These are phyloP conservation scores for Pyrenophora tritici-repentis DNA, from an alignment of 2,329 filamentous ascomycete genomes.

Conservation along the genomic window DNA sequence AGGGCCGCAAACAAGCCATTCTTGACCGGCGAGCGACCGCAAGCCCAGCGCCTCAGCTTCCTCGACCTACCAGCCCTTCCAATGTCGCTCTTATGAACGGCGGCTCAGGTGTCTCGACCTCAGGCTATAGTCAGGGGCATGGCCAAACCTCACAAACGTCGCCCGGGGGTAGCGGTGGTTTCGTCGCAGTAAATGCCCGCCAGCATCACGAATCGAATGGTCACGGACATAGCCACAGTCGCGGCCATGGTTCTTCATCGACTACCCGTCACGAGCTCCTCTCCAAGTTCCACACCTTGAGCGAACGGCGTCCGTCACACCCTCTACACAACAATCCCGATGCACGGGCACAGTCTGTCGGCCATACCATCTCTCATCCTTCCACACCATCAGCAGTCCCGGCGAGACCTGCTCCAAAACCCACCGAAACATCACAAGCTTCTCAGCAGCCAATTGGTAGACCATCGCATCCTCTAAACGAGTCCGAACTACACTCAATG, in stretches of 20 bases:
- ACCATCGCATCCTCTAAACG: conserved; percentile 35
- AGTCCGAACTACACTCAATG: conserved; percentile 48
- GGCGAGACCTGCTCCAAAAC: conserved; percentile 38
- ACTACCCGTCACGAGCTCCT: conserved; percentile 64
- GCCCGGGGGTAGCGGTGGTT: conserved; percentile 54
- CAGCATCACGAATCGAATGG: conserved; percentile 46
- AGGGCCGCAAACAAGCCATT: conserved; percentile 75
- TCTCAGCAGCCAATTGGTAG: conserved; percentile 24
- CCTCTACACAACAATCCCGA: conserved; percentile 31
- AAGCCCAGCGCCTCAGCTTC: conserved; percentile 41
- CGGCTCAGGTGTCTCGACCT: conserved; percentile 22
- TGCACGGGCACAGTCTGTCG: conserved; percentile 35
- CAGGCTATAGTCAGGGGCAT: conserved; percentile 12
- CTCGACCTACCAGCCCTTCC: conserved; percentile 47
- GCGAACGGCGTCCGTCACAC: conserved; percentile 53
- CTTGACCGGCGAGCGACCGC: conserved; percentile 64
- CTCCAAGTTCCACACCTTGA: conserved; percentile 66
- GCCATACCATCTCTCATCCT: conserved; percentile 33
- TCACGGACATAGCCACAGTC: conserved; percentile 32
- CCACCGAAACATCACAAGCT: conserved; percentile 23
- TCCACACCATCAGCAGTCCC: conserved; percentile 26
- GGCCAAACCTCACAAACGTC: conserved; percentile 39
- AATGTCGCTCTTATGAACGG: conserved; percentile 52
- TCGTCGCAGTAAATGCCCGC: conserved; percentile 63
- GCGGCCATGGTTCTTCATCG: conserved; percentile 56